Base-by-base conservation (phyloP, 2,329 filamentous ascomycete genomes). In the Xylariaceae sp. region DNA sequence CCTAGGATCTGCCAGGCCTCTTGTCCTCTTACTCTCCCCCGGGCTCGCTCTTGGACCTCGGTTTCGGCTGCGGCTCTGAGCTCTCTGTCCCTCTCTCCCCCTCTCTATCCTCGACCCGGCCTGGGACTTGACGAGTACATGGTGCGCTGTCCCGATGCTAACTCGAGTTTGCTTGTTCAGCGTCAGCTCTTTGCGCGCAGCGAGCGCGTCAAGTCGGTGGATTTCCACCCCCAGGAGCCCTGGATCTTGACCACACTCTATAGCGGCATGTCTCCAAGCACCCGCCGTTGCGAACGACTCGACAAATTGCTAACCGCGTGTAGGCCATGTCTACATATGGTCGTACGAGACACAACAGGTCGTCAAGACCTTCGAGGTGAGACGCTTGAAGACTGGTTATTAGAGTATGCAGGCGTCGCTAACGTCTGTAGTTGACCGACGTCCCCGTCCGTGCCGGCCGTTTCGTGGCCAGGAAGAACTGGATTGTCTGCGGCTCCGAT, bases 321-420 rank as follows among this genome's bases (percentile, higher is more conserved):
- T 39, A 92, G 91, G 94, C 75, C 93, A 97, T 80, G 94, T 96
- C 74, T 95, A 97, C 80, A 97, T 99, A 74, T 97, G 94, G 92
- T 97, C 93, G 39, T 96, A 96, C 77, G 93, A 96, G 78, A 95
- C 92, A 55, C 92, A 96, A 75, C 89, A 92, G 65, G 92, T 97
- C 65, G 91, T 99, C 78, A 97, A 97, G 82, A 97, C 93, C 3
- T 99, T 99, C 76, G 94, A 99, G 57, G 62, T 60, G 15, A 48
- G 62, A 44, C 52, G 49, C 42, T 23, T 15, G 23, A 45, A 45
- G 5, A 45, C 5, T 2, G 5, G 37, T 4, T 13, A 4, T 4
- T 42, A 15, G 6, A 11, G 15, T 49, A 50, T 10, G 34, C 11
- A 49, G 10, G 4, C 3, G 57, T n/a, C 30, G 34, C 44, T 35